Conservation (phyloP, 2,329 filamentous ascomycete genomes). For the Ceratocystis eucalypticola region DNA sequence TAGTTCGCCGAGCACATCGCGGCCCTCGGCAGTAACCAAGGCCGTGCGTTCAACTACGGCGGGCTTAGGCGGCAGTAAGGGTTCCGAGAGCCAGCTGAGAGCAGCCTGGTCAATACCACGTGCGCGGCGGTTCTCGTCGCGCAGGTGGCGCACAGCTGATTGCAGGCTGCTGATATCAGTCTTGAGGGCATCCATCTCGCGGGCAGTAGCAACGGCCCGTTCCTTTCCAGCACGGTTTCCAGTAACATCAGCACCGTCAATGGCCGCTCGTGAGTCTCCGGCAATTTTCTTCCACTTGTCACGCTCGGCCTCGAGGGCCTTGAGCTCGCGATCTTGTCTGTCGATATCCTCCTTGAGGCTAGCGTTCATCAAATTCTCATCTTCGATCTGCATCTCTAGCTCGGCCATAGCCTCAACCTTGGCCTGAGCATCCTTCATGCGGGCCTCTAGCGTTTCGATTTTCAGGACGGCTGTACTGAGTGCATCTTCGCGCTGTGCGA, state of each 20-base stretch:
- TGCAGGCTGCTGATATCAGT: conserved; percentile 52
- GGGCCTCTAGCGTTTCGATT: conserved; percentile 80
- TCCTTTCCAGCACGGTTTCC: conserved; percentile 47
- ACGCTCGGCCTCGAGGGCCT: conserved; percentile 49
- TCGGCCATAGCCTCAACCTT: conserved; percentile 58
- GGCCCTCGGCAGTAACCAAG: conserved; percentile 46
- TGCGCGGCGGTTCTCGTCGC: conserved; percentile 52
- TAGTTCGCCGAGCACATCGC: conserved; percentile 51
- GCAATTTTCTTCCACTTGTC: conserved; percentile 61
- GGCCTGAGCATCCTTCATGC: conserved; percentile 70
- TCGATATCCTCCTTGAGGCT: conserved; percentile 51
- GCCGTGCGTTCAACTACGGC: conserved; percentile 42
- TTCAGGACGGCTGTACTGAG: conserved; percentile 81
- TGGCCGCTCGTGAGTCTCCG: conserved; percentile 44
- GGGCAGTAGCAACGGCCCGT: conserved; percentile 53
- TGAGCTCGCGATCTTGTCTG: conserved; percentile 53
- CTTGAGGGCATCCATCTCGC: conserved; percentile 60
- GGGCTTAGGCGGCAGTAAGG: conserved; percentile 36
- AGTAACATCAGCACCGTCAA: conserved; percentile 33
- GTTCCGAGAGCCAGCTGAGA: conserved; percentile 51
- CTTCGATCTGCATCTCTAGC: conserved; percentile 46
- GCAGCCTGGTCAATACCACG: conserved; percentile 42
- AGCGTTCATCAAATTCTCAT: conserved; percentile 36
- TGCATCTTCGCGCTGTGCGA: conserved; percentile 63
- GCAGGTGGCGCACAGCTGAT: conserved; percentile 52